A percentile compares a stretch with the other conserved stretches of the same genome.
Conservation (phyloP, 805 yeast genomes). For the Barnettozyma siamensis region DNA sequence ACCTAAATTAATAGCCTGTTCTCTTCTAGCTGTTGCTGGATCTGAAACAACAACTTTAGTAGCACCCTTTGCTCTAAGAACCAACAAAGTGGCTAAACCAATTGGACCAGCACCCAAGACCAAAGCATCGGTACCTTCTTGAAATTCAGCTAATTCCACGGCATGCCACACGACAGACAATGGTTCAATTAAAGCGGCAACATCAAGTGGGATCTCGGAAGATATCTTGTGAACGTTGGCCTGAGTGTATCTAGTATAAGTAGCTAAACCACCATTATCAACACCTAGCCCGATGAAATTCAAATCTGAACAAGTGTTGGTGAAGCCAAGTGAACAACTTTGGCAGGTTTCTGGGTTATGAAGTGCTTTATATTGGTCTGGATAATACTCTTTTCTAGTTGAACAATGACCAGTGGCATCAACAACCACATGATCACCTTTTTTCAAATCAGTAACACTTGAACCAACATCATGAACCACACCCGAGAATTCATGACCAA, state of each 20-base stretch:
- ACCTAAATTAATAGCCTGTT: slow-evolving; percentile 46
- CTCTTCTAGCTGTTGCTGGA: slow-evolving; percentile 57
- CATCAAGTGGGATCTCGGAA: slow-evolving; percentile 39
- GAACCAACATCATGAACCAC: slow-evolving; percentile 48
- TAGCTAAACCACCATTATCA: slow-evolving; percentile 43
- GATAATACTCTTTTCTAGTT: slow-evolving; percentile 30
- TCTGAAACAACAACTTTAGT: slow-evolving; percentile 51
- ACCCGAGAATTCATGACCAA: slow-evolving; percentile 61
- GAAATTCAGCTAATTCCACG: slow-evolving; percentile 37
- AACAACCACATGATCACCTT: slow-evolving; percentile 54
- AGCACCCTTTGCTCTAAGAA: slow-evolving; percentile 43
- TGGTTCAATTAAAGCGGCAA: slow-evolving; percentile 55
- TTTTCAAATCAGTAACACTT: slow-evolving; percentile 41
- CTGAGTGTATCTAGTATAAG: slow-evolving; percentile 35
- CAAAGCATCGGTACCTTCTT: slow-evolving; percentile 40
- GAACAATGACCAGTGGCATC: slow-evolving; percentile 42
- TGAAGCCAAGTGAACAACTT: slow-evolving; percentile 37
- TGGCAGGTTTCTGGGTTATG: slow-evolving; percentile 30
- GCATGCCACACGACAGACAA: slow-evolving; percentile 58
- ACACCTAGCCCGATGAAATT: slow-evolving; percentile 46
- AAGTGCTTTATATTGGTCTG: slow-evolving; percentile 5
- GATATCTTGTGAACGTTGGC: slow-evolving; percentile 36
- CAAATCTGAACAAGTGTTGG: slow-evolving; percentile 40
- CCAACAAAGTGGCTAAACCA: slow-evolving; percentile 52
- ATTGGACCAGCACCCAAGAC: slow-evolving; percentile 61